Percentiles rank a stretch among this genome's conserved stretches.
These are phyloP conservation scores for Colletotrichum karsti DNA, from an alignment of 2,329 filamentous ascomycete species.

Conservation along the genomic window DNA sequence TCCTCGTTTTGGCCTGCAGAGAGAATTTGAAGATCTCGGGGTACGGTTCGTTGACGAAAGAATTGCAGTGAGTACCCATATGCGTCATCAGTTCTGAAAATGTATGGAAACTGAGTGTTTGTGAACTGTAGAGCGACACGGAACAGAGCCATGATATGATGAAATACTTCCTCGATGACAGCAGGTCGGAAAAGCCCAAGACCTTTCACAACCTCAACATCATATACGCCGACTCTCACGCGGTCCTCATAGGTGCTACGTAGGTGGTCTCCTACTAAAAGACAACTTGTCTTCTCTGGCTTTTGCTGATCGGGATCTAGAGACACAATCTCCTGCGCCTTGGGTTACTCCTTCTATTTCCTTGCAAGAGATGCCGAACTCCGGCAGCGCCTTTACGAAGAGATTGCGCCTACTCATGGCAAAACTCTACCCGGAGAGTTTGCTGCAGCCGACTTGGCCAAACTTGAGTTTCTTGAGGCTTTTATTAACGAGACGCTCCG, in stretches of 20 bases:
- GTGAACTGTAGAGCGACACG: constrained; percentile 8
- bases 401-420: constrained; percentile 26
- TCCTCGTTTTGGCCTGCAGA: constrained; percentile 23
- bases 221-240: constrained; percentile 31
- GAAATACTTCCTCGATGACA: constrained; percentile 34
- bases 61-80: constrained; percentile 10
- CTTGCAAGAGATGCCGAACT: constrained; percentile 20
- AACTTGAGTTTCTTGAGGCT: constrained; percentile 33
- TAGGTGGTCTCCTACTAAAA: too few relatives aligned
- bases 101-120: not conserved
- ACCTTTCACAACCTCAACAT: constrained; percentile 31
- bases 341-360: constrained; percentile 29
- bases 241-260: constrained; percentile 35
- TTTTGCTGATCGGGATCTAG: not conserved
- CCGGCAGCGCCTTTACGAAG: constrained; percentile 13
- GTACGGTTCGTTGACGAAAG: constrained; percentile 40
- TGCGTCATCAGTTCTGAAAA: not conserved
- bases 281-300: too few relatives aligned
- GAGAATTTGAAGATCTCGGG: constrained; percentile 54
- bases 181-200: constrained; percentile 32
- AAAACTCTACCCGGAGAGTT: constrained; percentile 31
- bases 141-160: constrained; percentile 34
- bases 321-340: constrained; percentile 30
- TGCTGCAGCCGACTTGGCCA: constrained; percentile 28
- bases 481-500: constrained; percentile 40